phyloP scores from a whole-genome alignment of 2,329 filamentous ascomycete genomes.

The Zarea fungicola region DNA sequence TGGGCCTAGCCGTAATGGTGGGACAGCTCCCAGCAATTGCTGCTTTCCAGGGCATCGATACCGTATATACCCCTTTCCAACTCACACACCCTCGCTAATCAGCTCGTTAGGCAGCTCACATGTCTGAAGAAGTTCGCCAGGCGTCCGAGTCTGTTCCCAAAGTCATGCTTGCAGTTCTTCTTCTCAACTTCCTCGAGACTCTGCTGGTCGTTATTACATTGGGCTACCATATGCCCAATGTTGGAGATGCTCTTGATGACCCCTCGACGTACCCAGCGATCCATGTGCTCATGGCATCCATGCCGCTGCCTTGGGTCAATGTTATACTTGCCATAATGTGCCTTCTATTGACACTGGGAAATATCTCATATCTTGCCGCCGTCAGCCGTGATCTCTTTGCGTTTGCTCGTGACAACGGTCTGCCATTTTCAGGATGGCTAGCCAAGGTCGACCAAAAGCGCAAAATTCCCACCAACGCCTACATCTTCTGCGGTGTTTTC shows the following conservation, averaged over 20 bases:
- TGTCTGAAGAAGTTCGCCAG: conserved; percentile 16
- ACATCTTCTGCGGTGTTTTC: conserved; percentile 11
- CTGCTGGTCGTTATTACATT: conserved; percentile 9
- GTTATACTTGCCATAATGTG: conserved; percentile 8
- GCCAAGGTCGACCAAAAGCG: conserved; percentile 8
- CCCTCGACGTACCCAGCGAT: conserved; percentile 7
- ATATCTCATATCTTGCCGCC: conserved; percentile 11
- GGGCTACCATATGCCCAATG: conserved; percentile 12
- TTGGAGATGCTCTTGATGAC: conserved; percentile 3
- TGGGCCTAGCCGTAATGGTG: conserved; percentile 14
- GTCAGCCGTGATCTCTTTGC: conserved; percentile 11
- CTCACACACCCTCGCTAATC: not conserved
- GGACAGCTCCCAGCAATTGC: conserved; percentile 14
- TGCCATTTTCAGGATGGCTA: conserved; percentile 13
- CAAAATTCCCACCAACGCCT: conserved; percentile 15
- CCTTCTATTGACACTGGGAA: conserved; percentile 7
- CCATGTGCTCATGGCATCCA: conserved; percentile 10
- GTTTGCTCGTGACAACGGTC: conserved; percentile 9
- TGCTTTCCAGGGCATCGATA: conserved; percentile 13
- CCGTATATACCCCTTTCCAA: not conserved
- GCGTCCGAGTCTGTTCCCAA: conserved; percentile 13
- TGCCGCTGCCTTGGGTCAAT: conserved; percentile 7
- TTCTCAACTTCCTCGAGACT: conserved; percentile 1
- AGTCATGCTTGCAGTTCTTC: conserved; percentile 5
- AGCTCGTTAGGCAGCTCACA: conserved; percentile 12